phyloP scores from a whole-genome alignment of 1,284 basidiomycete species.

The Rhodotorula sp. region DNA sequence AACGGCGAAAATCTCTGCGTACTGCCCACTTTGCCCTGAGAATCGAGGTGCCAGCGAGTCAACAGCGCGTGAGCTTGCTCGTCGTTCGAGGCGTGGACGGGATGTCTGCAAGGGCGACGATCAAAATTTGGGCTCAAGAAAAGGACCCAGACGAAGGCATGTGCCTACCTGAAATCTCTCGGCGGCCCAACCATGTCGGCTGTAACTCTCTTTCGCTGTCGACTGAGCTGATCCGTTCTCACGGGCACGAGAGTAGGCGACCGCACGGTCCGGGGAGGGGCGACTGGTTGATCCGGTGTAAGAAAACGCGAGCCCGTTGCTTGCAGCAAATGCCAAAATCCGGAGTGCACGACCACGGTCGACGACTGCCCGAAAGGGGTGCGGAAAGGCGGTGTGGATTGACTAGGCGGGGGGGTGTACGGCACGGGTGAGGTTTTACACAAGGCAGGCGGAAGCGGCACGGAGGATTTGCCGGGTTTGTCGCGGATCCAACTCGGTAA shows the following conservation, averaged over 20 bases:
- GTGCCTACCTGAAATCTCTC: not conserved
- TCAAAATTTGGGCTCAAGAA: conserved; percentile 21
- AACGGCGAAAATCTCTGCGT: conserved; percentile 26
- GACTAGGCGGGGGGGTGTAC: no score
- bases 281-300: conserved; percentile 35
- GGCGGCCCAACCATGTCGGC: no score
- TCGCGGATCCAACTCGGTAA: no score
- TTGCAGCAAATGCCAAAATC: conserved; percentile 80
- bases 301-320: conserved; percentile 49
- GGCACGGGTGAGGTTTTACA: no score
- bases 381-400: no score
- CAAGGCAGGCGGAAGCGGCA: no score
- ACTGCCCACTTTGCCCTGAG: conserved; percentile 87
- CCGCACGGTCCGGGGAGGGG: conserved; percentile 1
- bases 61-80: conserved; percentile 88
- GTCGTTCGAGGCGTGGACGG: conserved; percentile 89
- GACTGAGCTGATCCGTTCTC: not conserved
- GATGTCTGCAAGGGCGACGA: conserved; percentile 61
- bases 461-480: no score
- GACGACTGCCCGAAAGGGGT: conserved; percentile 17
- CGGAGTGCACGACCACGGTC: conserved; percentile 68
- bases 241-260: not conserved
- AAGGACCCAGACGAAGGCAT: conserved; percentile 72
- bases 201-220: no score
- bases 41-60: conserved; percentile 85